Evolutionary conservation across 2,329 filamentous ascomycete species (phyloP).

Genomic region (Exophiala aquamarina): DNA sequence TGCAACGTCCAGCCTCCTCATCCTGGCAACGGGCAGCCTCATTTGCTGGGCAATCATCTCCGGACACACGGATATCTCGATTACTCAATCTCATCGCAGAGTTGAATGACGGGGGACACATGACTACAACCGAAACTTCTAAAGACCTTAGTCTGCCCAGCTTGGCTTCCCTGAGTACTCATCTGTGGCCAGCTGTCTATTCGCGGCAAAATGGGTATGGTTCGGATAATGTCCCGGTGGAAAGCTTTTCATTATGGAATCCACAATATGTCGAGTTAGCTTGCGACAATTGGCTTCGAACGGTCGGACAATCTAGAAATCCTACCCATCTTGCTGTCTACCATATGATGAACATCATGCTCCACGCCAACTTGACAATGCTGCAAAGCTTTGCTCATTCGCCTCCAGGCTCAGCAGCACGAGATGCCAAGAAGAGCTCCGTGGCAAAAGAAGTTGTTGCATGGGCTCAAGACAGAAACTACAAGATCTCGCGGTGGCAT

Average conservation of each 20-base stretch:
- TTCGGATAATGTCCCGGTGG: slow-evolving; percentile 4
- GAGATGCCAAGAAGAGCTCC: slow-evolving; percentile 13
- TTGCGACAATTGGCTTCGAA: slow-evolving; percentile 13
- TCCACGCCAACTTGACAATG: slow-evolving; percentile 13
- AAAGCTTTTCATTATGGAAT: slow-evolving; percentile 10
- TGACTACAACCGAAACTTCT: neutral
- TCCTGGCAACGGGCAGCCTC: neutral
- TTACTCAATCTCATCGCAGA: neutral
- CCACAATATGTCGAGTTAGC: slow-evolving; percentile 9
- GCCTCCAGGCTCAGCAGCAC: slow-evolving; percentile 9
- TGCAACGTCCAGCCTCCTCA: slow-evolving; percentile 11
- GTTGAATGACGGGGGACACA: neutral
- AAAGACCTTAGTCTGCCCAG: slow-evolving; percentile 4
- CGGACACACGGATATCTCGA: neutral
- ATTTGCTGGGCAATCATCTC: slow-evolving; percentile 2
- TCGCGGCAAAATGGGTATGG: slow-evolving; percentile 13
- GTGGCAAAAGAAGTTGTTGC: slow-evolving; percentile 4
- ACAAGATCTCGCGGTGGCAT: slow-evolving; percentile 15
- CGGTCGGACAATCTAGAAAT: neutral
- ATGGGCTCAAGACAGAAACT: slow-evolving; percentile 10
- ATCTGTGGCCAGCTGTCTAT: slow-evolving; percentile 10
- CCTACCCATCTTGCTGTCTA: slow-evolving; percentile 8
- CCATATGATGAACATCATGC: slow-evolving; percentile 18
- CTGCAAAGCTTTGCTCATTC: slow-evolving; percentile 19
- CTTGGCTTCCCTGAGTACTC: slow-evolving; percentile 2